Conservation (phyloP, 805 yeast genomes). For the Saccharomycopsis guyanensis region DNA sequence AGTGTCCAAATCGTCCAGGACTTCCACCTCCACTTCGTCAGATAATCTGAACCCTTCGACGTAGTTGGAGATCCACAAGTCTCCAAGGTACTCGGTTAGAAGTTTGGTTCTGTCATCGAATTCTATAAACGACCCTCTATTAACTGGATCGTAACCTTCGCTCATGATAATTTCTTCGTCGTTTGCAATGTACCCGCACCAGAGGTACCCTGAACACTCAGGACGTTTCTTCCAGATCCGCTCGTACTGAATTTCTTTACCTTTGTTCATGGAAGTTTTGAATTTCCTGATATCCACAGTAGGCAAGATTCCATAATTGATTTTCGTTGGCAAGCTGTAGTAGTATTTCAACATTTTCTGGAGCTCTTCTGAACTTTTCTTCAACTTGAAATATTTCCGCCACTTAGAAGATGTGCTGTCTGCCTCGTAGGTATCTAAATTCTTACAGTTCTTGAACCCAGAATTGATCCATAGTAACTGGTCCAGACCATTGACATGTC, state of each 20-base stretch:
- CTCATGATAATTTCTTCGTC: constrained; percentile 7
- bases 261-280: constrained; percentile 20
- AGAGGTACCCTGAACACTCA: constrained; percentile 34
- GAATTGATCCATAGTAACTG: constrained; percentile 57
- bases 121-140: constrained; percentile 23
- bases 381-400: constrained; percentile 24
- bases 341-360: constrained; percentile 12
- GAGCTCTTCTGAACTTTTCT: not conserved
- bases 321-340: constrained; percentile 27
- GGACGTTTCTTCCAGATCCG: constrained; percentile 32
- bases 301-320: constrained; percentile 35
- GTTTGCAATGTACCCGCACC: constrained; percentile 35
- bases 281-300: constrained; percentile 27
- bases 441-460: constrained; percentile 56
- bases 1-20: not conserved
- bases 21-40: constrained; percentile 7
- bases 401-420: constrained; percentile 31
- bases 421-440: constrained; percentile 27
- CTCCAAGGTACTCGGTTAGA: constrained; percentile 25
- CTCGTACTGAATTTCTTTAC: constrained; percentile 4
- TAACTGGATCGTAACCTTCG: not conserved
- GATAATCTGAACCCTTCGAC: constrained; percentile 11
- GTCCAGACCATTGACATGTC: constrained; percentile 33
- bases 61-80: constrained; percentile 24
- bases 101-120: constrained; percentile 24